Conservation (phyloP, 2,329 filamentous ascomycete species). For the Diatrype stigma region DNA sequence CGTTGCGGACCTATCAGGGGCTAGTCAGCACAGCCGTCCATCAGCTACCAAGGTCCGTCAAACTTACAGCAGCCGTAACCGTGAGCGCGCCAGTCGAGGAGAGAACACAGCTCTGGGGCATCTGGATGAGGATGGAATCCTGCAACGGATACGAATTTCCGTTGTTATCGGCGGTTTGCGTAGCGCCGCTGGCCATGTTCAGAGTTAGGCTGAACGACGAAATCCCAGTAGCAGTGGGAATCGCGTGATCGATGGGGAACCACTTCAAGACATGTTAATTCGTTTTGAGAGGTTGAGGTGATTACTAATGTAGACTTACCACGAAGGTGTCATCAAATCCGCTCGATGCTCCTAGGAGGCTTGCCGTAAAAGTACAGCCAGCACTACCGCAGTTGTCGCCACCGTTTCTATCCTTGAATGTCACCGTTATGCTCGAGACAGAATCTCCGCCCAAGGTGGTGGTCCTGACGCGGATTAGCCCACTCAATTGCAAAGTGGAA, state of each 20-base stretch:
- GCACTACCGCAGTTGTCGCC: constrained; percentile 37
- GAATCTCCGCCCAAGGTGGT: constrained; percentile 38
- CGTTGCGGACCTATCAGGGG: constrained; percentile 39
- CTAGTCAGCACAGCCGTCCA: constrained; percentile 1
- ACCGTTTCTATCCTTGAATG: constrained; percentile 54
- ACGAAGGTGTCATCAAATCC: constrained; percentile 60
- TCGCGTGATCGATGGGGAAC: constrained; percentile 43
- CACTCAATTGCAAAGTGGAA: constrained; percentile 44
- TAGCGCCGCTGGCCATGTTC: constrained; percentile 43
- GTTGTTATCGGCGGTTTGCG: constrained; percentile 51
- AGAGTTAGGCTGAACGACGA: constrained; percentile 55
- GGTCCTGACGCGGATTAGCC: constrained; percentile 54
- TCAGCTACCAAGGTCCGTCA: no score
- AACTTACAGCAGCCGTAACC: constrained; percentile 37
- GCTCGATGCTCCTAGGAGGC: constrained; percentile 41
- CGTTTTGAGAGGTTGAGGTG: neutral
- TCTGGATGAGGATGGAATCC: constrained; percentile 52
- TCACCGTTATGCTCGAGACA: constrained; percentile 45
- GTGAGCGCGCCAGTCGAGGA: constrained; percentile 38
- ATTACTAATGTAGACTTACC: constrained; percentile 29
- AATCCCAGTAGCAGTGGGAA: constrained; percentile 56
- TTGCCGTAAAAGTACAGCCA: constrained; percentile 42
- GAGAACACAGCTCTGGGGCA: constrained; percentile 52
- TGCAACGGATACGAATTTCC: constrained; percentile 50
- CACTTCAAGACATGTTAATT: constrained; percentile 18